Conservation (phyloP, 2,329 filamentous ascomycete genomes). For the Lachnellula willkommii region DNA sequence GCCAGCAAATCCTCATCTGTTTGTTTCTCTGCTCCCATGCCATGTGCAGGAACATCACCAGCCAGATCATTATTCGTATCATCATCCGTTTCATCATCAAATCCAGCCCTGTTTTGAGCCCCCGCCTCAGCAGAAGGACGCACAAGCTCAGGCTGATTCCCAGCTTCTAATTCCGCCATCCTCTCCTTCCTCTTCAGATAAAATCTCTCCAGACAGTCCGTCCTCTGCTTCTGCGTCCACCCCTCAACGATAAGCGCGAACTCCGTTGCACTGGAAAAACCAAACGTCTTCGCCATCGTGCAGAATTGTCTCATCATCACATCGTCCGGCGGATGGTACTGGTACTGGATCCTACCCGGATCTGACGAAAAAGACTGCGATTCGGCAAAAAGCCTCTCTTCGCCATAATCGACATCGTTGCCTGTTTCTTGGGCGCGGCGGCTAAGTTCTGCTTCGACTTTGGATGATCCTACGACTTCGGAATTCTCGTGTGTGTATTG, state of each 20-base stretch:
- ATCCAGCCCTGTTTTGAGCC: constrained; percentile 17
- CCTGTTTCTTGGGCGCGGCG: constrained; percentile 53
- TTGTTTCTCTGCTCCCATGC: background rate
- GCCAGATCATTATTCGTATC: background rate
- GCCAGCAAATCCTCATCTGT: background rate
- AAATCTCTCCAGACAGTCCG: constrained; percentile 73
- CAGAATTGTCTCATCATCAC: constrained; percentile 82
- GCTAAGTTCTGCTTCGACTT: constrained; percentile 80
- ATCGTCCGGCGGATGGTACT: constrained; percentile 59
- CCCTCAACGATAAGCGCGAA: constrained; percentile 88
- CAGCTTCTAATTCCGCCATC: constrained; percentile 15
- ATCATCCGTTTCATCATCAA: background rate
- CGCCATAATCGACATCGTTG: constrained; percentile 42
- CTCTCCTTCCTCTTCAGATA: constrained; percentile 55
- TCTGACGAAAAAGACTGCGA: constrained; percentile 31
- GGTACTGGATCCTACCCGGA: constrained; percentile 24
- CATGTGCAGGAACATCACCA: background rate
- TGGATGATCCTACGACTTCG: constrained; percentile 88
- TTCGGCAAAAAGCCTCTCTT: constrained; percentile 54
- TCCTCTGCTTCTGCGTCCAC: constrained; percentile 79
- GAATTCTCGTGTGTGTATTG: constrained; percentile 96
- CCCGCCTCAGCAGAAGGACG: background rate
- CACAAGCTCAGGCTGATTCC: constrained; percentile 3
- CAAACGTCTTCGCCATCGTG: constrained; percentile 76
- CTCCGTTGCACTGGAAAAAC: constrained; percentile 68